Conservation (phyloP, 176 grass and related monocot species). For the Juncus effusus region DNA sequence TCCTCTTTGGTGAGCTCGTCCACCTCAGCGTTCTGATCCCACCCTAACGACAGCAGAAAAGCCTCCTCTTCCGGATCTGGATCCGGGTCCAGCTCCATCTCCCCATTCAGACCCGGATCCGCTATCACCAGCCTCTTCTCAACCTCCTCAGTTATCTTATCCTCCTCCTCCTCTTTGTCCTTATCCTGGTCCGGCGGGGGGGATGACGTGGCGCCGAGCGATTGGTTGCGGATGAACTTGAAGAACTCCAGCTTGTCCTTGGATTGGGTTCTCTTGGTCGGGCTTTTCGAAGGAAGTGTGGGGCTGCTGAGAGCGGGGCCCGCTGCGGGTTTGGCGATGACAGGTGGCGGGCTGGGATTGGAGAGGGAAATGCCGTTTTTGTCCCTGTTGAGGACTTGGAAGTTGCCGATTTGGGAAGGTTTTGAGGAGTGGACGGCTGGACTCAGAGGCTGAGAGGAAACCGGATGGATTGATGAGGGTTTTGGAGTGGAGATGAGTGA, state of each 20-base stretch:
- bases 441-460: conserved; percentile 27
- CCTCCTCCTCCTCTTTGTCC: conserved; percentile 6
- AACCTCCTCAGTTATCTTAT: not conserved
- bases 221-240: conserved; percentile 38
- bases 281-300: not conserved
- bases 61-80: conserved; percentile 38
- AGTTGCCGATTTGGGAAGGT: conserved; percentile 30
- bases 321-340: conserved; percentile 9
- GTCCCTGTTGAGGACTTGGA: conserved; percentile 48
- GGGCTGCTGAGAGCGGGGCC: not conserved
- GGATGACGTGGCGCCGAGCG: conserved; percentile 18
- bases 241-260: conserved; percentile 47
- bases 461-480: conserved; percentile 13
- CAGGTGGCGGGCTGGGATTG: conserved; percentile 15
- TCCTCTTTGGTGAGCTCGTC: conserved; percentile 42
- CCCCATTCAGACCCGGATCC: conserved; percentile 3
- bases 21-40: conserved; percentile 46
- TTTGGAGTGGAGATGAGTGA: conserved; percentile 1
- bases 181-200: conserved; percentile 17
- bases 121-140: conserved; percentile 7
- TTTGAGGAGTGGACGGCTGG: conserved; percentile 28
- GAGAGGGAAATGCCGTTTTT: conserved; percentile 30
- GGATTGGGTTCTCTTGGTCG: conserved; percentile 28
- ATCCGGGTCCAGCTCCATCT: conserved; percentile 17
- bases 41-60: conserved; percentile 39